phyloP scores from a whole-genome alignment of 352 stramenopile species.

The Nothophytophthora sp. region DNA sequence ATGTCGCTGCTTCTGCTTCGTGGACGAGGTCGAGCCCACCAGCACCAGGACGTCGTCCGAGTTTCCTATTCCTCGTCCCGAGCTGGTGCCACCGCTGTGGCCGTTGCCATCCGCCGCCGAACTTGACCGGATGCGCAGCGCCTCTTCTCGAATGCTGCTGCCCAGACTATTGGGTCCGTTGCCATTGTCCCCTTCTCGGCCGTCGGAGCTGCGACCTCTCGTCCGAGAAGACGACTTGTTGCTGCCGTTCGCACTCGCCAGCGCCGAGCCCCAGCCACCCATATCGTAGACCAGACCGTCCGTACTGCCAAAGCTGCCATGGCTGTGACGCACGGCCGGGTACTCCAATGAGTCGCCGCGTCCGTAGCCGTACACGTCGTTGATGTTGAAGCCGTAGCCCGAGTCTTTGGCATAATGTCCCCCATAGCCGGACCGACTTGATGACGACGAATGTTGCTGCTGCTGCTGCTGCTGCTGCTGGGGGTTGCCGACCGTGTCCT shows the following conservation, averaged over 20 bases:
- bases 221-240: conserved; percentile 12
- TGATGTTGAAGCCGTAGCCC: conserved; percentile 36
- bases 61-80: conserved; percentile 18
- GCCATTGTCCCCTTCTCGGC: conserved; percentile 3
- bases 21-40: conserved; percentile 18
- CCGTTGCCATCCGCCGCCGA: conserved; percentile 32
- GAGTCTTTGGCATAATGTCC: conserved; percentile 27
- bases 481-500: conserved; percentile 25
- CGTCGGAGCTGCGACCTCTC: conserved; percentile 22
- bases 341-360: conserved; percentile 39
- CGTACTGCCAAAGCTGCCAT: conserved; percentile 27
- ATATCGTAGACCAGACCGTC: conserved; percentile 42
- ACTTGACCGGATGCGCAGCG: conserved; percentile 61
- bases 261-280: conserved; percentile 26
- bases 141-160: conserved; percentile 74
- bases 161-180: conserved; percentile 12
- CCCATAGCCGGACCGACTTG: conserved; percentile 21
- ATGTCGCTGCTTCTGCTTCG: conserved; percentile 22
- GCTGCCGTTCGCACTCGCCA: conserved; percentile 14
- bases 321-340: conserved; percentile 10
- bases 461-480: conserved; percentile 19
- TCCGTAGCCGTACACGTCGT: conserved; percentile 43
- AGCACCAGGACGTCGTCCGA: conserved; percentile 33
- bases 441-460: conserved; percentile 9
- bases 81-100: no score